Percentiles rank a stretch among this genome's conserved stretches.
These are phyloP conservation scores for Amphibolis antarctica DNA, from an alignment of 106 monocot species.

Conservation along the genomic window DNA sequence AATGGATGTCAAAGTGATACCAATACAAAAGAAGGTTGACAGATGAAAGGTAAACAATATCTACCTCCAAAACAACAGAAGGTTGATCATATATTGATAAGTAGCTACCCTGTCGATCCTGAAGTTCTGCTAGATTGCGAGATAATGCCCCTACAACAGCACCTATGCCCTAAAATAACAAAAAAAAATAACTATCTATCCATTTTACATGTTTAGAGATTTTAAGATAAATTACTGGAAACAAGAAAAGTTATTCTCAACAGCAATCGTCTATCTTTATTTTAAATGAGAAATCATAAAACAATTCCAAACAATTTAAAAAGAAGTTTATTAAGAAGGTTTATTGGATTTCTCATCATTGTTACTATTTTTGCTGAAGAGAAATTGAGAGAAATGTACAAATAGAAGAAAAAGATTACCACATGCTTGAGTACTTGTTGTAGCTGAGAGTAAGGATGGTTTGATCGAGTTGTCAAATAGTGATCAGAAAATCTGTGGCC, in stretches of 20 bases:
- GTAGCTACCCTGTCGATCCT: constrained; percentile 80
- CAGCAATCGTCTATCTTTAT: too few species aligned
- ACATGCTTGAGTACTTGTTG: constrained; percentile 94
- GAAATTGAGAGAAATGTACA: too few species aligned
- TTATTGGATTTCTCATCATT: too few species aligned
- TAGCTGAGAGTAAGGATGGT: constrained; percentile 95
- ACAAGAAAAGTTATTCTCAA: too few species aligned
- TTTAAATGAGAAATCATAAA: too few species aligned
- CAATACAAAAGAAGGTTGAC: neutral
- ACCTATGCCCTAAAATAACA: constrained; percentile 47
- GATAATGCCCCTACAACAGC: constrained; percentile 96
- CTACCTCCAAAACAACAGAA: constrained; percentile 47
- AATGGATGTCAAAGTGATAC: neutral
- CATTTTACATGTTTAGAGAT: too few species aligned
- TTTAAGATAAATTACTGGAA: too few species aligned
- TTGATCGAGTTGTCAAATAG: constrained; percentile 63
- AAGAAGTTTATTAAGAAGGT: too few species aligned
- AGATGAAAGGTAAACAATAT: neutral
- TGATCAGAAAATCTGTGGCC: constrained; percentile 80
- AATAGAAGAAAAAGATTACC: constrained; percentile 30
- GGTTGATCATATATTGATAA: constrained; percentile 96
- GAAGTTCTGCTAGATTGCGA: constrained; percentile 77
- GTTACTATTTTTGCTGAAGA: too few species aligned
- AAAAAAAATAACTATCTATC: too few species aligned
- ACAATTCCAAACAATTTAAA: too few species aligned